Evolutionary conservation across 805 yeast genomes (phyloP), one percentile per base, ranked within the genome.

Genomic region (Nakazawaea ernobii): DNA sequence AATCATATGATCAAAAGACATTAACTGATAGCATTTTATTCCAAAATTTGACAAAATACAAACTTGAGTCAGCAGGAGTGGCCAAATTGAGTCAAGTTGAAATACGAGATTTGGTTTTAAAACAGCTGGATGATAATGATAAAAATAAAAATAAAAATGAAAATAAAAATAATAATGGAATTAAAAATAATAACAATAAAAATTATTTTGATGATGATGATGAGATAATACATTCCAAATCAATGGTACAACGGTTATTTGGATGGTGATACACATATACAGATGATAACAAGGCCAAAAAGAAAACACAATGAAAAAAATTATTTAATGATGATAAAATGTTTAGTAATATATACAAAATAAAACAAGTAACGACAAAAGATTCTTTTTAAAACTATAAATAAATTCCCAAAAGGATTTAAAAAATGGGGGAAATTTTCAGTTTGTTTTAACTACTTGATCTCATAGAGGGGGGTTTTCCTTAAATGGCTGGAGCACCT

Each of bases 401-500:
- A n/a, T 5, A 9, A 9, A 15, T n/a, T 13, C 11, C 13, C 8
- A 35, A n/a, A n/a, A 35, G 37, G 9, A 15, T 35, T 9, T 35
- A 4, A 8, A 15, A n/a, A 30, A 28, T n/a, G n/a, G n/a, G n/a
- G n/a, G n/a, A n/a, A n/a, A n/a, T n/a, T n/a, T n/a, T n/a, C n/a
- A n/a, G n/a, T n/a, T n/a, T n/a, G n/a, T n/a, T n/a, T n/a, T n/a
- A n/a, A n/a, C n/a, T n/a, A n/a, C n/a, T n/a, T n/a, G n/a, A n/a
- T n/a, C n/a, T n/a, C n/a, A n/a, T n/a, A n/a, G n/a, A n/a, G n/a
- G n/a, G n/a, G n/a, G n/a, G n/a, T n/a, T n/a, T n/a, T n/a, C n/a
- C n/a, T n/a, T n/a, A n/a, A 40, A 43, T 43, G 14, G 33, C 48
- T 39, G 48, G 39, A 51, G 86, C 87, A 60, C 88, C 88, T 59